phyloP scores from a whole-genome alignment of 441 rosid species.

The Pelargonium myrrhifolium region DNA sequence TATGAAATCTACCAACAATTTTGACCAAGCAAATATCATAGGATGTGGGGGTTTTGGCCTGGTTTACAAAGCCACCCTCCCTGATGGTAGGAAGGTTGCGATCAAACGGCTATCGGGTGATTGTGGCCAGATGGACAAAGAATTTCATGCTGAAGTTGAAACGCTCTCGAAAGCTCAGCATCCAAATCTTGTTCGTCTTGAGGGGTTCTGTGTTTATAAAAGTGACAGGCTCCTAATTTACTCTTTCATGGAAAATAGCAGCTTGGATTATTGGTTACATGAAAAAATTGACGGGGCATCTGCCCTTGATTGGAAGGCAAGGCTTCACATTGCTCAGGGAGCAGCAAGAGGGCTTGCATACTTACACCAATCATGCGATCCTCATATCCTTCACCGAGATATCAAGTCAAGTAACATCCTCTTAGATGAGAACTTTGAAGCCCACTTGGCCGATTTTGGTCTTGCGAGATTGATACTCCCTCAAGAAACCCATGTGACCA shows the following conservation, averaged over 20 bases:
- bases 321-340: constrained; percentile 59
- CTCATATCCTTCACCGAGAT: constrained; percentile 68
- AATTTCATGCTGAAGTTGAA: constrained; percentile 66
- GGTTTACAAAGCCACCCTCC: constrained; percentile 59
- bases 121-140: constrained; percentile 71
- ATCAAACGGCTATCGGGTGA: constrained; percentile 68
- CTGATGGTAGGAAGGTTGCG: constrained; percentile 54
- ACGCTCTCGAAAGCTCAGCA: constrained; percentile 79
- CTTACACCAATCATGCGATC: constrained; percentile 65
- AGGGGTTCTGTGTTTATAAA: constrained; percentile 55
- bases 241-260: constrained; percentile 71
- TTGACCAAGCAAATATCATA: constrained; percentile 60
- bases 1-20: constrained; percentile 50
- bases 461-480: constrained; percentile 62
- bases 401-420: constrained; percentile 73
- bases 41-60: constrained; percentile 82
- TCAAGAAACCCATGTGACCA: constrained; percentile 63
- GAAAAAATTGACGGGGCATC: constrained; percentile 59
- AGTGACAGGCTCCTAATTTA: constrained; percentile 55
- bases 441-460: constrained; percentile 79
- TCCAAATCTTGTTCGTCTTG: constrained; percentile 64
- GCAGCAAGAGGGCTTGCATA: constrained; percentile 55
- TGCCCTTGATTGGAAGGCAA: constrained; percentile 41
- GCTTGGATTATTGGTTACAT: constrained; percentile 80
- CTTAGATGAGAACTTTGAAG: constrained; percentile 51